Base-by-base conservation (phyloP, 352 stramenopile genomes). In the Pythium coloratum region DNA sequence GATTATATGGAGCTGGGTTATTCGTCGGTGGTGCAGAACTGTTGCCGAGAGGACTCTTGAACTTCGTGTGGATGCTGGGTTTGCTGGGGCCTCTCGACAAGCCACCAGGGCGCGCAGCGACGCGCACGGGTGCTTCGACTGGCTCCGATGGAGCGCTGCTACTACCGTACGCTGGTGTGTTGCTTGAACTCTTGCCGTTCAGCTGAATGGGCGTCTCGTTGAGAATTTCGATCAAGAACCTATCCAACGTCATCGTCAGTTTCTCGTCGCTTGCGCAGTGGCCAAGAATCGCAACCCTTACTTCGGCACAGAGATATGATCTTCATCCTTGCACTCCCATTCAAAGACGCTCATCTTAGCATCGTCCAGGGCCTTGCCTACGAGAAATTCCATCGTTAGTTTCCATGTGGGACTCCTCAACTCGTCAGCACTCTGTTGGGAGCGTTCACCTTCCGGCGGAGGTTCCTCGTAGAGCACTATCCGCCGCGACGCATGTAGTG, bases 221-320 rank as follows among this genome's bases (percentile, higher is more conserved):
- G 66, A 92, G 62, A 51, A 93, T 76, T 26, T 94, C 86, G 6
- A 94, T 67, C 33, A 91, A 65, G 58, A 90, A 92, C 62, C 84
- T 94, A 62, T 33, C 18, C 18, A 55, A 26, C 6, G 13, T 12
- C 40, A 34, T 12, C 26, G 40, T 64, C 5, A 54, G 38, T 30
- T n/a, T 32, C 3, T 5, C 8, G 4, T 51, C n/a, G 9, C 34
- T 30, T 30, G 34, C 8, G 8, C 8, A 40, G 12, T 10, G 3
- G 14, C 8, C 5, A 51, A 7, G 16, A 51, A 72, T 12, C 20
- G 18, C 46, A 16, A 3, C 1, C 3, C 75, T 12, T 59, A 92
- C 84, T 90, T 90, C 58, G 82, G 57, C 18, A 82, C 66, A 18
- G 70, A 60, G 62, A 91, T 80, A 38, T 76, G 67, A 33, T 90